Percentiles rank a stretch among this genome's conserved stretches.
Evolutionary conservation across 2,329 filamentous ascomycete genomes (phyloP).

Genomic region (Trichoderma sp.): DNA sequence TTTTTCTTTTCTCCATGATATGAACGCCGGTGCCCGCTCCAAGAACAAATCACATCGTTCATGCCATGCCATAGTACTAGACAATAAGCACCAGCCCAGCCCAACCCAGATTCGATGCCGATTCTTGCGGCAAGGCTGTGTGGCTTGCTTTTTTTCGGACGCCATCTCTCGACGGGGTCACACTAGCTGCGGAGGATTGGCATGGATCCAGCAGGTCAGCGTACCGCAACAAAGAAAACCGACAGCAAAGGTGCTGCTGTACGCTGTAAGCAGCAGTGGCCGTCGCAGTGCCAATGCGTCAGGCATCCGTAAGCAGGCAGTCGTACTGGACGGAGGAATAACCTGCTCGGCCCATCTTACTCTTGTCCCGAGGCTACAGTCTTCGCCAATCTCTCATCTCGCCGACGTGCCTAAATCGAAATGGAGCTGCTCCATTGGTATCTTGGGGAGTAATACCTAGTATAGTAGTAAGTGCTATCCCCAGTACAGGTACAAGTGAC

Average conservation of each 20-base stretch:
- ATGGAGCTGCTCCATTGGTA: slow-evolving; percentile 6
- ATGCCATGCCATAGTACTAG: neutral
- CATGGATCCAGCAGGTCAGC: neutral
- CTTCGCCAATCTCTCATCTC: slow-evolving; percentile 5
- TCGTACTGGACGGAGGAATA: neutral
- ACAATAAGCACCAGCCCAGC: too few species aligned
- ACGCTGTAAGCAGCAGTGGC: neutral
- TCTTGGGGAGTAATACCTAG: too few species aligned
- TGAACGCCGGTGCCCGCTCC: neutral
- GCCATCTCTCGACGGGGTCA: neutral
- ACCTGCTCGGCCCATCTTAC: neutral
- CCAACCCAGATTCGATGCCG: too few species aligned
- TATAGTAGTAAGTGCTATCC: too few species aligned
- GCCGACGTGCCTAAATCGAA: neutral
- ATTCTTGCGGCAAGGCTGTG: neutral
- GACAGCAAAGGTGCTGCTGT: too few species aligned
- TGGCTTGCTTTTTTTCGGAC: neutral
- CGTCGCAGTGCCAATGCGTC: neutral
- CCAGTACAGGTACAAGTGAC: too few species aligned
- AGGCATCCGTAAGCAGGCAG: neutral
- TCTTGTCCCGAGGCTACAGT: neutral
- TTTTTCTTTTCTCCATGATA: neutral
- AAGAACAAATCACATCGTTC: neutral
- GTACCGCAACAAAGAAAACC: neutral
- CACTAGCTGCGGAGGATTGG: neutral